Percentiles rank a stretch among this genome's conserved stretches.
phyloP scores from a whole-genome alignment of 1,284 basidiomycete species.

The Sutorius eximius region DNA sequence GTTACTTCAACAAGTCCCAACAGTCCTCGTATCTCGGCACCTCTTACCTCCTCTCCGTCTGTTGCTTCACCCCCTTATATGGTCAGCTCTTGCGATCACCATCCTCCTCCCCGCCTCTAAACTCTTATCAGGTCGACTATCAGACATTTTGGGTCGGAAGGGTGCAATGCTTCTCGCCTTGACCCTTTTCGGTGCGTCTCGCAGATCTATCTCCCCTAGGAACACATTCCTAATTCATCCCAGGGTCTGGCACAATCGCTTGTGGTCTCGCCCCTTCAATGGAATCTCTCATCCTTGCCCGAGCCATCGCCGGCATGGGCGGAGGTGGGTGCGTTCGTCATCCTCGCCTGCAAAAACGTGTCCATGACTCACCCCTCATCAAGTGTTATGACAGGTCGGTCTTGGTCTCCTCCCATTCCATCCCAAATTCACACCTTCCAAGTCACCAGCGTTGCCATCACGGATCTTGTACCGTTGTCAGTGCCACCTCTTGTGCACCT shows the following conservation, averaged over 20 bases:
- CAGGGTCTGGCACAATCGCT: constrained; percentile 77
- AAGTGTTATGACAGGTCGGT: constrained; percentile 79
- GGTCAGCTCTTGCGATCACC: constrained; percentile 46
- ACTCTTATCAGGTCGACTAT: constrained; percentile 65
- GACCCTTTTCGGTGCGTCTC: constrained; percentile 68
- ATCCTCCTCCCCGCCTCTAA: constrained; percentile 18
- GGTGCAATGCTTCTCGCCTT: constrained; percentile 82
- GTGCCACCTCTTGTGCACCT: constrained; percentile 30
- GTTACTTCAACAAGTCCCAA: constrained; percentile 74
- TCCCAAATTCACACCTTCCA: constrained; percentile 23
- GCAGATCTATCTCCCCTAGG: constrained; percentile 18
- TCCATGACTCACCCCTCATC: constrained; percentile 6
- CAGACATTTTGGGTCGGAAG: constrained; percentile 86
- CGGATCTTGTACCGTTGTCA: constrained; percentile 80
- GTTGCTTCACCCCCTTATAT: constrained; percentile 89
- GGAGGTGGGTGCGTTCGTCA: constrained; percentile 69
- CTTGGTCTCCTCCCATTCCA: constrained; percentile 7
- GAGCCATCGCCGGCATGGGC: constrained; percentile 87
- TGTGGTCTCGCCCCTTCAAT: constrained; percentile 85
- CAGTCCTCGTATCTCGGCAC: constrained; percentile 87
- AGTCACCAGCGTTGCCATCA: constrained; percentile 77
- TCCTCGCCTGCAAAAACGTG: neutral
- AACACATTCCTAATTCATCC: constrained; percentile 22
- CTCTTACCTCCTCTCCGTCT: constrained; percentile 83
- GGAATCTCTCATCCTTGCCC: constrained; percentile 76